phyloP scores from a whole-genome alignment of 202 grass and related monocot genomes.

The Zizania palustris region DNA sequence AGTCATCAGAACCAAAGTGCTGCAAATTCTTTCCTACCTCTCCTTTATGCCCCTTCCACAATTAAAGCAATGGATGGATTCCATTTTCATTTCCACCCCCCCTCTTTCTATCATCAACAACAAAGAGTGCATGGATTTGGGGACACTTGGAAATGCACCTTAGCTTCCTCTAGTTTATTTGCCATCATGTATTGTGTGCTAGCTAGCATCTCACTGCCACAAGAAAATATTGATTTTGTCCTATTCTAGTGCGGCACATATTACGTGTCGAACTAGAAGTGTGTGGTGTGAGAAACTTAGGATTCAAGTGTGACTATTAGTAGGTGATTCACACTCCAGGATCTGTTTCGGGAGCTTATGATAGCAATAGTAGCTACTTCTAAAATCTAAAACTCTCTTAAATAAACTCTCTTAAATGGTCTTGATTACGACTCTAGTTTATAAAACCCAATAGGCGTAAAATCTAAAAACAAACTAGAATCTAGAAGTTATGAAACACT shows the following conservation, averaged over 20 bases:
- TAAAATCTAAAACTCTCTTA: no score
- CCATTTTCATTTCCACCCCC: slow-evolving; percentile 18
- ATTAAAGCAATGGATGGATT: slow-evolving; percentile 49
- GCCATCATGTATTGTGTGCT: neutral
- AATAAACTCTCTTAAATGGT: no score
- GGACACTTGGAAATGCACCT: slow-evolving; percentile 41
- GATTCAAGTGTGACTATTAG: slow-evolving; percentile 5
- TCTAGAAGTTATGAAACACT: no score
- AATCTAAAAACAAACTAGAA: no score
- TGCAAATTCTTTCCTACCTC: slow-evolving; percentile 31
- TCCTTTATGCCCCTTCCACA: slow-evolving; percentile 45
- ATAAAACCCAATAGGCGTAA: no score
- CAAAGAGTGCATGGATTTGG: slow-evolving; percentile 30
- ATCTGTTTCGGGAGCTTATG: no score
- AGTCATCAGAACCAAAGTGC: slow-evolving; percentile 21
- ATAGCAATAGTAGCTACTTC: no score
- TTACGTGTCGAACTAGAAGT: slow-evolving; percentile 12
- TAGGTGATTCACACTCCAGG: neutral
- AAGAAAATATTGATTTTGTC: neutral
- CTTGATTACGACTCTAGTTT: no score
- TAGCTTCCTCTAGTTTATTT: neutral
- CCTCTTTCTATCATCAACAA: slow-evolving; percentile 23
- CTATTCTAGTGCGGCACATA: neutral
- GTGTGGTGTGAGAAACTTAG: neutral
- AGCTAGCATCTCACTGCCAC: slow-evolving; percentile 23